Base-by-base conservation (phyloP, 805 yeast species). In the Saturnispora diversa region DNA sequence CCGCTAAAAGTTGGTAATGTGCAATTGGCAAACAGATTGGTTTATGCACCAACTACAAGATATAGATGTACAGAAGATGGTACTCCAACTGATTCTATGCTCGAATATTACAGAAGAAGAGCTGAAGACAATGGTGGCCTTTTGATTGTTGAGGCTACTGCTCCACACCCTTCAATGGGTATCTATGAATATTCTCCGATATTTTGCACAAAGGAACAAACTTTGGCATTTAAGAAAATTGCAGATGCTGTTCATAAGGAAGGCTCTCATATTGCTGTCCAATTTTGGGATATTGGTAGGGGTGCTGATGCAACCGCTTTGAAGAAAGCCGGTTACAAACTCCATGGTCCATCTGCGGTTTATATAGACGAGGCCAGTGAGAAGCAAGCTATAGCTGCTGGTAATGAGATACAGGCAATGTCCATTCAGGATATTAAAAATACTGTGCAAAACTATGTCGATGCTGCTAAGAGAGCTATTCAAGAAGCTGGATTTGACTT, bases 101-200 rank as follows among this genome's bases (percentile, higher is more conserved):
- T 57, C 6, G 63, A 68, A 44, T 75, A 77, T 55, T 80, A 79
- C 50, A 59, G 51, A 20, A 74, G 74, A 51, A 67, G 82, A 50
- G 66, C 83, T 0, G 48, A 58, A 34, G 58, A 58, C 34, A 68
- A 70, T 9, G 84, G 84, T n/a, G 67, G 81, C 12, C 55, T 80
- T 42, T 47, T 77, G 24, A 68, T 75, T 47, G 60, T 79, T 8
- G 85, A 79, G 52, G 84, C 75, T 11, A 58, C 65, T 10, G 46
- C 52, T 30, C 54, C 60, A 6, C 53, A 66, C 5, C 51, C 51
- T 7, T 20, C 53, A 39, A 39, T 46, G 38, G 55, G 58, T 8
- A 23, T 47, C 15, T 48, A 44, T 15, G 50, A 50, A n/a, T 26
- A 38, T 22, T 39, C 38, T 16, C 53, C 55, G 11, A 39, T 52